These are phyloP conservation scores for Ramaria sp. DNA, from an alignment of 768 basidiomycete genomes.

Conservation along the genomic window DNA sequence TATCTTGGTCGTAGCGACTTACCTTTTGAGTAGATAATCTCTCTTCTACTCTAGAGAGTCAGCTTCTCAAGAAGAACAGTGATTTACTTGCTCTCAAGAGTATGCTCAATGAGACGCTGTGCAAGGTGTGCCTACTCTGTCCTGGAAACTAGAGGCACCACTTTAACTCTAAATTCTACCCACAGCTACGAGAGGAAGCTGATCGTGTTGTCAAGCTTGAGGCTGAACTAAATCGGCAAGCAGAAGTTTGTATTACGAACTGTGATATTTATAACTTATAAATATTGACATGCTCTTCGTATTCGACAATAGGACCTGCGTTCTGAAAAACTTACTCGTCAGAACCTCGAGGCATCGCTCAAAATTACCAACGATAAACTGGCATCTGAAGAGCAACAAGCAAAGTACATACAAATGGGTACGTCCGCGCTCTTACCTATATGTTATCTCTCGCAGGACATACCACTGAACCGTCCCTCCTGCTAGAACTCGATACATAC, in stretches of 20 bases:
- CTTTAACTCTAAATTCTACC: constrained; percentile 11
- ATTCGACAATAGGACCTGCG: constrained; percentile 33
- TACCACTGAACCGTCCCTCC: not conserved
- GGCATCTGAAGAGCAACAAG: constrained; percentile 37
- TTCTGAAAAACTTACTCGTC: constrained; percentile 38
- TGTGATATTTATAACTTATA: not conserved
- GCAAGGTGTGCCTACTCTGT: constrained; percentile 21
- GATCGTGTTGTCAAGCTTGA: constrained; percentile 47
- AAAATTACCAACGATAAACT: constrained; percentile 36
- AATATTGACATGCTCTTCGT: not conserved
- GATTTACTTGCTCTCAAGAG: constrained; percentile 25
- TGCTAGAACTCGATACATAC: constrained; percentile 5
- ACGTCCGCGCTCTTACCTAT: constrained; percentile 33
- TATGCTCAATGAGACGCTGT: constrained; percentile 24
- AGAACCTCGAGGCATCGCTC: constrained; percentile 43
- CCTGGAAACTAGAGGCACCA: not conserved
- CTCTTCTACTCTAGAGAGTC: not conserved
- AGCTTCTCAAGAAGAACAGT: constrained; percentile 25
- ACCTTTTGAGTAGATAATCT: constrained; percentile 1
- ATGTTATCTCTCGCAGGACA: constrained; percentile 33
- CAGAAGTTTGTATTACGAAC: constrained; percentile 15
- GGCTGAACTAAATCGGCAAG: constrained; percentile 32
- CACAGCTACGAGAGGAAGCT: constrained; percentile 46
- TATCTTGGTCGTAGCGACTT: not conserved
- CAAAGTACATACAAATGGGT: constrained; percentile 48